These are phyloP conservation scores for Trichophyton simii DNA, from an alignment of 2,329 filamentous ascomycete species.

Conservation along the genomic window DNA sequence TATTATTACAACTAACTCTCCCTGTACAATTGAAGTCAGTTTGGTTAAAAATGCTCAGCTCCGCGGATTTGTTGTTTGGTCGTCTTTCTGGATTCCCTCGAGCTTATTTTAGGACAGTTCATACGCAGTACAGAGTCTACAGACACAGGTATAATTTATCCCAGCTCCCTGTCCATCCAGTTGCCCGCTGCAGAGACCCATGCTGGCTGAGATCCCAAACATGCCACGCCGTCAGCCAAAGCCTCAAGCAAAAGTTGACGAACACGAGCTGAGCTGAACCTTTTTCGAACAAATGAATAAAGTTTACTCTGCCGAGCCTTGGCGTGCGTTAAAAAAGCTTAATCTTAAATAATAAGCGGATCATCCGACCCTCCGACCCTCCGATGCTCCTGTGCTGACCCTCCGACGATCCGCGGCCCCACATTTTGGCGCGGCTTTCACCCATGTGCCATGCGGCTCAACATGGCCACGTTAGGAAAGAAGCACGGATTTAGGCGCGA, in stretches of 20 bases:
- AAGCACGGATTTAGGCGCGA: background rate
- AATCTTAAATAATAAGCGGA: background rate
- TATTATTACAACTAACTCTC: no score
- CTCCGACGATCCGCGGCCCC: background rate
- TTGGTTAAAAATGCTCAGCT: no score
- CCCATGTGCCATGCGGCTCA: background rate
- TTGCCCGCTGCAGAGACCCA: no score
- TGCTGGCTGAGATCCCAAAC: no score
- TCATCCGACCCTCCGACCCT: constrained; percentile 21
- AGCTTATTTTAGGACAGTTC: no score
- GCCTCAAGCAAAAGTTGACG: background rate
- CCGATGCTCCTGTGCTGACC: constrained; percentile 19
- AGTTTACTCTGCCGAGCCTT: background rate
- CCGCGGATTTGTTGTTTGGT: no score
- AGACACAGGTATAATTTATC: no score
- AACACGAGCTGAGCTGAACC: background rate
- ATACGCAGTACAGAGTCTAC: no score
- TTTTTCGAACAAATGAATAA: background rate
- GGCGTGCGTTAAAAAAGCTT: background rate
- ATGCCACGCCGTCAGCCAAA: background rate
- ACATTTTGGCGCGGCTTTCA: background rate
- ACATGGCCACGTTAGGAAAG: background rate
- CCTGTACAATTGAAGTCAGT: no score
- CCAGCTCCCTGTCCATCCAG: no score
- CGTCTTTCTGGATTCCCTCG: no score